phyloP scores from a whole-genome alignment of 225 moss, liverwort and hornwort genomes.

The Neckera pumila region DNA sequence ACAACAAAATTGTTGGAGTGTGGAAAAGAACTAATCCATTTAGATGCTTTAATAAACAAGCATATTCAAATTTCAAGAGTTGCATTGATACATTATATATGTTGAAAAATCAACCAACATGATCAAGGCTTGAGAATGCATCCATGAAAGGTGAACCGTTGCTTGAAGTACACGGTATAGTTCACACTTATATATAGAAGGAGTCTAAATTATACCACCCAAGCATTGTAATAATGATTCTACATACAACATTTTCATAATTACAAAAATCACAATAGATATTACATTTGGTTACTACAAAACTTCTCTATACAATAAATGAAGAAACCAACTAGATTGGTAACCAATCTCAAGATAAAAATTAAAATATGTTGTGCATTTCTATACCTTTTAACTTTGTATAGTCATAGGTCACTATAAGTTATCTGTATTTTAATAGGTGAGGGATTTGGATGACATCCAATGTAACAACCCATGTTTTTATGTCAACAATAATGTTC shows the following conservation, averaged over 20 bases:
- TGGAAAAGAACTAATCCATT: accelerated
- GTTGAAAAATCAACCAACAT: background rate
- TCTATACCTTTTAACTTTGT: background rate
- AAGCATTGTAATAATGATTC: background rate
- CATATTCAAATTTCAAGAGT: background rate
- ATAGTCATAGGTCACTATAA: background rate
- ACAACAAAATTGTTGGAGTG: background rate
- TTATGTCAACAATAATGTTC: too few species aligned
- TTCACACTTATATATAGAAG: background rate
- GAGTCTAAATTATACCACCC: background rate
- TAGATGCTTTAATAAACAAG: background rate
- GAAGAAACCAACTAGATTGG: background rate
- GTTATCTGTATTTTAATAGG: too few species aligned
- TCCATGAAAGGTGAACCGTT: background rate
- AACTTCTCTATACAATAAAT: background rate
- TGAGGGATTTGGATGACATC: too few species aligned
- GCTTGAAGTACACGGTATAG: background rate
- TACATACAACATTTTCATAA: background rate
- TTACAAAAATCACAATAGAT: accelerated
- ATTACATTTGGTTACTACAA: background rate
- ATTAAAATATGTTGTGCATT: background rate
- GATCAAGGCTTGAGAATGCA: background rate
- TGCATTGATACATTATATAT: background rate
- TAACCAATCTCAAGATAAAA: background rate
- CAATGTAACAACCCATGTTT: too few species aligned